Percentiles rank a stretch among this genome's conserved stretches.
Conservation (phyloP, 305 asterid genomes). For the Withania somnifera region DNA sequence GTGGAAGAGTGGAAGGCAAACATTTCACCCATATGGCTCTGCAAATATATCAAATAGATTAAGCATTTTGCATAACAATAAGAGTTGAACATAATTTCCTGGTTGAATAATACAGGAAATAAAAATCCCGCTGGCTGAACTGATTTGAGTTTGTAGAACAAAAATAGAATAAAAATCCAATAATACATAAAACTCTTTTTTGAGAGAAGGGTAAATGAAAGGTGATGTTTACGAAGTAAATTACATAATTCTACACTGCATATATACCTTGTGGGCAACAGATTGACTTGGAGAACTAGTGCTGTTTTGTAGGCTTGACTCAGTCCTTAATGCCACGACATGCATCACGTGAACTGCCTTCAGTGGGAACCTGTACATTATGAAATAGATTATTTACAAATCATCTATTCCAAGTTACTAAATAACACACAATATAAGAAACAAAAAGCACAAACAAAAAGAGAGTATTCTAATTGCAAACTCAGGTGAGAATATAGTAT, state of each 20-base stretch:
- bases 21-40: slow-evolving; percentile 87
- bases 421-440: background rate
- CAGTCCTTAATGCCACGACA: slow-evolving; percentile 84
- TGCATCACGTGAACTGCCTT: slow-evolving; percentile 98
- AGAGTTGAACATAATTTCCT: background rate
- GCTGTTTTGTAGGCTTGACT: slow-evolving; percentile 38
- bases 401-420: background rate
- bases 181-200: background rate
- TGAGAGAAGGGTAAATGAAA: background rate
- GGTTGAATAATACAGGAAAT: background rate
- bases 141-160: background rate
- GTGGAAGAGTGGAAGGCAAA: slow-evolving; percentile 85
- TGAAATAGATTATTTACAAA: background rate
- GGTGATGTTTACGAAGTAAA: background rate
- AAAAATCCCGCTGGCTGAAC: background rate
- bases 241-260: background rate
- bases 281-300: slow-evolving; percentile 32
- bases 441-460: background rate
- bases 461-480: background rate
- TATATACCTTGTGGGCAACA: slow-evolving; percentile 40
- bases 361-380: slow-evolving; percentile 53
- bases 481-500: background rate
- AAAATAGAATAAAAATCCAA: background rate
- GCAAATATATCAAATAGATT: slow-evolving; percentile 12
- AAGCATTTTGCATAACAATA: background rate